Base-by-base conservation (phyloP, 73 alveolate species). In the Effrenium voratum region DNA sequence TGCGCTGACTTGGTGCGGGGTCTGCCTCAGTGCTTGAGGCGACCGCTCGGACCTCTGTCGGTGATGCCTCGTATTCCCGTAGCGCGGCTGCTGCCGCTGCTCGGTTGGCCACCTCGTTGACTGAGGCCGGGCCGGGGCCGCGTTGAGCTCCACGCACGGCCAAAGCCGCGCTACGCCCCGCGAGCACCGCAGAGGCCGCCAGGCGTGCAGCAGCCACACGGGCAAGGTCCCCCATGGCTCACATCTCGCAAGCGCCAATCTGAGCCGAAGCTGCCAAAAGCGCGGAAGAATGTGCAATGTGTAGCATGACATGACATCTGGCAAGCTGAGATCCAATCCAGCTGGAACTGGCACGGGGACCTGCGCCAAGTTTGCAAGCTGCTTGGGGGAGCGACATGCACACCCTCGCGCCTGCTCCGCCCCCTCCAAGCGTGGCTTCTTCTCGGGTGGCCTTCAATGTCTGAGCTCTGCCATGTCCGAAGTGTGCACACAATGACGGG, bases 401-500 rank as follows among this genome's bases (percentile, higher is more conserved):
- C 40, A 4, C 79, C 30, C 40, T n/a, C 40, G 44, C 79, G 59
- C 70, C 70, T 79, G 90, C 34, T 44, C 50, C 32, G 40, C 92
- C 49, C 8, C 72, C 5, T 90, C 97, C 43, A 90, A 32, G n/a
- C 97, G 97, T 43, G 97, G 97, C 43, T 90, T 90, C 76, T 90
- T 90, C 87, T 90, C 97, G 6, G 97, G 97, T 68, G 97, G 97
- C 97, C 97, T 90, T 8, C 52, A n/a, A n/a, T n/a, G n/a, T n/a
- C n/a, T n/a, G n/a, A n/a, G n/a, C n/a, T n/a, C n/a, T n/a, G n/a
- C n/a, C n/a, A n/a, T n/a, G n/a, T n/a, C n/a, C n/a, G n/a, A n/a
- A n/a, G n/a, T 19, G 66, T 30, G 70, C 72, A 24, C 34, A 32
- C 72, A 26, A 0, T 24, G 34, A 24, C n/a, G 72, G 72, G 0